phyloP scores from a whole-genome alignment of 768 basidiomycete genomes.

The Cystobasidium tubakii region DNA sequence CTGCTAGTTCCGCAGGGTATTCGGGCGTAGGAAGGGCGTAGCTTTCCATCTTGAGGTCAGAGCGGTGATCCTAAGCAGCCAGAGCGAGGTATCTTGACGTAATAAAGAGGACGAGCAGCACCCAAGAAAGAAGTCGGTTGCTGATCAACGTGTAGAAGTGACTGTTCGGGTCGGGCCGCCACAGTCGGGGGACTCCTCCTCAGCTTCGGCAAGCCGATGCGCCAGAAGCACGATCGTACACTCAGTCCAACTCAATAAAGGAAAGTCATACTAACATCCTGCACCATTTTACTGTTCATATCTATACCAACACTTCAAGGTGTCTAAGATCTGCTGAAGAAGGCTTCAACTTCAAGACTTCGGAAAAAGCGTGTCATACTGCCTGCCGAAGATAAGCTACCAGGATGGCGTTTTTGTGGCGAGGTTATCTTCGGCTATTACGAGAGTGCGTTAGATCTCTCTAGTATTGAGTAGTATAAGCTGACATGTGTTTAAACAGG shows the following conservation, averaged over 20 bases:
- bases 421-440: constrained; percentile 22
- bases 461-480: neutral
- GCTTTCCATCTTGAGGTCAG: constrained; percentile 48
- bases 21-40: constrained; percentile 46
- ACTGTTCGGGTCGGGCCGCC: too few relatives aligned
- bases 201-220: neutral
- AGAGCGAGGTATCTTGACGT: neutral
- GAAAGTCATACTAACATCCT: neutral
- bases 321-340: neutral
- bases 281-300: neutral
- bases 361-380: neutral
- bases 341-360: neutral
- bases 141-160: neutral
- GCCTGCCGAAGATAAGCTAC: neutral
- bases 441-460: constrained; percentile 29
- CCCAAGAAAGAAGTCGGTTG: neutral
- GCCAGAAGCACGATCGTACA: neutral
- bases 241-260: neutral
- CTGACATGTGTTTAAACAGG: neutral
- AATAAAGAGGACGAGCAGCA: neutral
- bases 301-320: neutral
- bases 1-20: constrained; percentile 52
- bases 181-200: neutral
- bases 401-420: constrained; percentile 24
- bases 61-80: too few relatives aligned